These are phyloP conservation scores for Centella asiatica DNA, from an alignment of 129 eudicot genomes.

Conservation along the genomic window DNA sequence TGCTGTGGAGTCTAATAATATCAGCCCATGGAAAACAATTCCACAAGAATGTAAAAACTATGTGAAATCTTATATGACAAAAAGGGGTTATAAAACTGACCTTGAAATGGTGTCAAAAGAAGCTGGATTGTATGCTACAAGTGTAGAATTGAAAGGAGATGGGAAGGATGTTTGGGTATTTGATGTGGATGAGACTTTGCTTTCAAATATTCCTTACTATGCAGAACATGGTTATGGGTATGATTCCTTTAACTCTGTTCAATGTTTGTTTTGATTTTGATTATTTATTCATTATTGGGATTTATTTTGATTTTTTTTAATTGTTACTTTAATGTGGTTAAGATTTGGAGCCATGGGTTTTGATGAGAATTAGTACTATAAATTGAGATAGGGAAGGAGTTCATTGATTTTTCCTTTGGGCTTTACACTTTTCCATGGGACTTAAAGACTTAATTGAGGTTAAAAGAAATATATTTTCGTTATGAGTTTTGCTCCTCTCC, in stretches of 20 bases:
- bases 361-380: not conserved
- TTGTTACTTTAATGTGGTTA: not conserved
- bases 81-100: slow-evolving; percentile 43
- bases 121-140: slow-evolving; percentile 48
- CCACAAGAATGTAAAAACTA: slow-evolving; percentile 72
- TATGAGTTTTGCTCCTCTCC: too few relatives aligned
- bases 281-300: not conserved
- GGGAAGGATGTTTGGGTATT: slow-evolving; percentile 85
- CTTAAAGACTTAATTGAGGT: too few relatives aligned
- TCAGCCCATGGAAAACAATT: slow-evolving; percentile 81
- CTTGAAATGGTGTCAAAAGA: slow-evolving; percentile 64
- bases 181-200: slow-evolving; percentile 92
- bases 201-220: slow-evolving; percentile 92
- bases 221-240: slow-evolving; percentile 87
- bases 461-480: too few relatives aligned
- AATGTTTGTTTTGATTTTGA: not conserved
- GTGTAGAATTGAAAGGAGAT: slow-evolving; percentile 41
- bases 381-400: too few relatives aligned
- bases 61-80: slow-evolving; percentile 50
- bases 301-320: not conserved
- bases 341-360: not conserved
- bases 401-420: too few relatives aligned
- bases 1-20: slow-evolving; percentile 71
- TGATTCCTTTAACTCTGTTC: not conserved
- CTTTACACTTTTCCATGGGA: too few relatives aligned